A percentile compares a stretch with the other conserved stretches of the same genome.
These are phyloP conservation scores for Candida montana DNA, from an alignment of 805 yeast genomes.

Conservation along the genomic window DNA sequence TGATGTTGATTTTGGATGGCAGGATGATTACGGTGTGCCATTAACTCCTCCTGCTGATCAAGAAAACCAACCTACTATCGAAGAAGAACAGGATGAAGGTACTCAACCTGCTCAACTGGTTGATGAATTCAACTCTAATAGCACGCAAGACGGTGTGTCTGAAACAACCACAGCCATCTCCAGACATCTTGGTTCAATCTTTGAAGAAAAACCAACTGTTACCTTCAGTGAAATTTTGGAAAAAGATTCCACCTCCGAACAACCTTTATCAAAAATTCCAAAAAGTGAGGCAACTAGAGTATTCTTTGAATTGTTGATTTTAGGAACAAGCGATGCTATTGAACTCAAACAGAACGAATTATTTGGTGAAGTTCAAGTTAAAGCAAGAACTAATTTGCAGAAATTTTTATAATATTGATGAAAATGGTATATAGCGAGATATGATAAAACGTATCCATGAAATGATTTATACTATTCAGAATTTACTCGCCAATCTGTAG, in stretches of 20 bases:
- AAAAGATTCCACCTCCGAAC: conserved; percentile 15
- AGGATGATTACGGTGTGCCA: conserved; percentile 22
- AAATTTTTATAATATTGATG: conserved; percentile 4
- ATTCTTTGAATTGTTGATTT: conserved; percentile 77
- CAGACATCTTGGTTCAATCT: conserved; percentile 33
- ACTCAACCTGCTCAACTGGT: too few relatives aligned
- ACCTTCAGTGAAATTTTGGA: conserved; percentile 37
- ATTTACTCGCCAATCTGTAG: too few relatives aligned
- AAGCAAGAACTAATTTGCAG: conserved; percentile 7
- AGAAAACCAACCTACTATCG: conserved; percentile 2
- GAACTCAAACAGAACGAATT: conserved; percentile 52
- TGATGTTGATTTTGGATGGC: conserved; percentile 33
- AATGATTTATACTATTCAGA: too few relatives aligned
- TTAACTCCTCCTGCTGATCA: conserved; percentile 5
- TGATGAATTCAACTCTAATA: conserved; percentile 10
- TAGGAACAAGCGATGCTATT: conserved; percentile 74
- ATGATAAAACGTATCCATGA: too few relatives aligned
- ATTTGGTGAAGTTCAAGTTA: conserved; percentile 44
- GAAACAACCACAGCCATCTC: conserved; percentile 54
- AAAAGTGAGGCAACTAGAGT: conserved; percentile 61
- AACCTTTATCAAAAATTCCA: conserved; percentile 33
- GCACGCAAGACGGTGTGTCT: conserved; percentile 30
- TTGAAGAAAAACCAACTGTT: conserved; percentile 16
- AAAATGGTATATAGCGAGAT: too few relatives aligned
- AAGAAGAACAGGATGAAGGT: conserved; percentile 21